These are phyloP conservation scores for Imleria badia DNA, from an alignment of 768 basidiomycete genomes.

Conservation along the genomic window DNA sequence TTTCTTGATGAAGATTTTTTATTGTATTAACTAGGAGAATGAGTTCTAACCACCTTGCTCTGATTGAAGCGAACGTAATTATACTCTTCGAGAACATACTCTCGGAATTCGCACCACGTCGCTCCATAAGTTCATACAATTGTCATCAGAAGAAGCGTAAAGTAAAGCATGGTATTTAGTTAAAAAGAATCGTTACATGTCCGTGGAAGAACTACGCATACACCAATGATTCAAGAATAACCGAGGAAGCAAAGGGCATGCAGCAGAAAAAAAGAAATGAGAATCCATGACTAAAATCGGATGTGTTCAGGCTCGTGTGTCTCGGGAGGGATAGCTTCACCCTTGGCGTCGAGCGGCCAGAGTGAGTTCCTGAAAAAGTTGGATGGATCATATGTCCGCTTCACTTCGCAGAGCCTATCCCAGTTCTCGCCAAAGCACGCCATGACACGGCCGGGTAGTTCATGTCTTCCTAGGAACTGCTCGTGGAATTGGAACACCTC, in stretches of 20 bases:
- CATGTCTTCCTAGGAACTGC: conserved; percentile 76
- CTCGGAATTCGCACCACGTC: no score
- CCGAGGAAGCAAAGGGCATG: background rate
- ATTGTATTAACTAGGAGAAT: no score
- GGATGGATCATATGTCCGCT: conserved; percentile 72
- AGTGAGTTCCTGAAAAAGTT: conserved; percentile 76
- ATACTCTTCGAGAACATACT: no score
- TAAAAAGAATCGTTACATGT: background rate
- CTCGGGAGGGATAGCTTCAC: conserved; percentile 52
- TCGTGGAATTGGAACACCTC: conserved; percentile 20
- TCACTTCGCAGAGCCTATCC: conserved; percentile 66
- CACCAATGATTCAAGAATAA: background rate
- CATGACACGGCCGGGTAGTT: conserved; percentile 59
- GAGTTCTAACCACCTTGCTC: no score
- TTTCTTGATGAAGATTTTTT: no score
- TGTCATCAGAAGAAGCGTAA: background rate
- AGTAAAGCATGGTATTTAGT: background rate
- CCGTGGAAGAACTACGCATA: background rate
- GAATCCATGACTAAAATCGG: conserved; percentile 10
- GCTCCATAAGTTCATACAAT: background rate
- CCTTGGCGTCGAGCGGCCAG: conserved; percentile 71
- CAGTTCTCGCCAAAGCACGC: conserved; percentile 77
- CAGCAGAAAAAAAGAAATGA: no score
- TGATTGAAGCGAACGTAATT: no score
- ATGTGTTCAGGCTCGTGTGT: conserved; percentile 57